These are phyloP conservation scores for Yamadazyma insecticola DNA, from an alignment of 805 yeast genomes.

Conservation along the genomic window DNA sequence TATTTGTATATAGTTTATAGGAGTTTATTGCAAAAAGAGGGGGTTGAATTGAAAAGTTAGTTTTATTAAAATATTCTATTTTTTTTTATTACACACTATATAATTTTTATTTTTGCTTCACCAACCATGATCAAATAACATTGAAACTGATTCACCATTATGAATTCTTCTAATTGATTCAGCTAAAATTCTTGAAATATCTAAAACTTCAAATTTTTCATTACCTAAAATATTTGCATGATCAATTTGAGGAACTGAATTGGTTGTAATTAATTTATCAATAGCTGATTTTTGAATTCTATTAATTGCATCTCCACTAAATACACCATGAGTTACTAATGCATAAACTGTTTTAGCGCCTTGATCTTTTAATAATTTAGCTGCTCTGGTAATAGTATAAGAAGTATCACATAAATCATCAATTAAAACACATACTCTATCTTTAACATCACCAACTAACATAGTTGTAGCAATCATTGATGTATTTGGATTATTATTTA, in stretches of 20 bases:
- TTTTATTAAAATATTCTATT: too few relatives aligned
- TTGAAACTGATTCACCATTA: slow-evolving; percentile 93
- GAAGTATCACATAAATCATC: slow-evolving; percentile 96
- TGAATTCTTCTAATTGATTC: slow-evolving; percentile 95
- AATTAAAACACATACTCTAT: slow-evolving; percentile 79
- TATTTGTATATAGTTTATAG: too few relatives aligned
- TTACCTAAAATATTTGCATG: slow-evolving; percentile 38
- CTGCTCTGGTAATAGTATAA: slow-evolving; percentile 87
- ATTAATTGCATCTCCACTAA: slow-evolving; percentile 84
- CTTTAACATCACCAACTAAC: slow-evolving; percentile 93
- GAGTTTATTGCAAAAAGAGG: too few relatives aligned
- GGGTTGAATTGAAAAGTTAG: too few relatives aligned
- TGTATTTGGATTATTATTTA: slow-evolving; percentile 1
- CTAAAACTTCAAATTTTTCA: slow-evolving; percentile 71
- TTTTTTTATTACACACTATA: too few relatives aligned
- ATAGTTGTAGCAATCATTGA: slow-evolving; percentile 74
- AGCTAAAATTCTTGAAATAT: slow-evolving; percentile 82
- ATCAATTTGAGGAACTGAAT: slow-evolving; percentile 80
- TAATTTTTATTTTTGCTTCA: slow-evolving; percentile 12
- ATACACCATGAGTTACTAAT: slow-evolving; percentile 86
- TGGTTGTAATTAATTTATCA: slow-evolving; percentile 84
- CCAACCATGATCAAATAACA: slow-evolving; percentile 85
- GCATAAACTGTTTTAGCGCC: slow-evolving; percentile 88
- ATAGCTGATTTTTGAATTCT: slow-evolving; percentile 64
- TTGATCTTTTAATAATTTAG: slow-evolving; percentile 84